Percentiles rank a stretch among this genome's conserved stretches.
These are phyloP conservation scores for Rhododendron vialii DNA, from an alignment of 148 eudicot genomes.

Conservation along the genomic window DNA sequence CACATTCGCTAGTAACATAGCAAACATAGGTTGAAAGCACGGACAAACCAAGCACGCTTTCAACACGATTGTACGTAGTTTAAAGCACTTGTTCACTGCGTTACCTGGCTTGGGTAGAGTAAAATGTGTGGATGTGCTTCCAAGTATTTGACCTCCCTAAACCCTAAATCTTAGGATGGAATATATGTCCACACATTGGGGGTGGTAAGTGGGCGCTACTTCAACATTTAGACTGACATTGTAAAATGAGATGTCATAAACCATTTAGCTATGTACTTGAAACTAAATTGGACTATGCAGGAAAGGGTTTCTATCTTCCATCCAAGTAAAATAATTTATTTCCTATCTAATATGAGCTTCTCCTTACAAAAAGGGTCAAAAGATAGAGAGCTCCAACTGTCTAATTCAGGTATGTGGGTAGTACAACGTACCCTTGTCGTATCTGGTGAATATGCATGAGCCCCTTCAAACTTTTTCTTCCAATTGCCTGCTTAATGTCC, in stretches of 20 bases:
- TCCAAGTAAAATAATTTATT: not conserved
- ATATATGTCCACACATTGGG: not conserved
- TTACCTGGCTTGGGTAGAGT: not conserved
- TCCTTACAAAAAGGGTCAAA: not conserved
- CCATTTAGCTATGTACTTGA: not conserved
- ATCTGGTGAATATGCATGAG: not conserved
- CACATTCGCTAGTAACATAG: not conserved
- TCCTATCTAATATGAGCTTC: not conserved
- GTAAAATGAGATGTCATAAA: not conserved
- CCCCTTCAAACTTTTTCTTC: not conserved
- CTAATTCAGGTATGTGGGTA: not conserved
- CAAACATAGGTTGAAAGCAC: not conserved
- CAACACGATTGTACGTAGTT: not conserved
- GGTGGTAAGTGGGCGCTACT: not conserved
- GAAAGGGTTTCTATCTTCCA: not conserved
- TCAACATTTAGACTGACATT: not conserved
- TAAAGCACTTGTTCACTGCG: not conserved
- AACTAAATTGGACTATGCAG: not conserved
- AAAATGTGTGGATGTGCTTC: not conserved
- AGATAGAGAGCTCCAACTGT: not conserved
- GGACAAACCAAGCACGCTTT: not conserved
- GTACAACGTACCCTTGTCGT: not conserved
- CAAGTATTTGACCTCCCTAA: not conserved
- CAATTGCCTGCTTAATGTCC: not conserved
- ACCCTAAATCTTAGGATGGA: not conserved